Conservation (phyloP, 1,284 basidiomycete genomes). For the Agaricales sp. region DNA sequence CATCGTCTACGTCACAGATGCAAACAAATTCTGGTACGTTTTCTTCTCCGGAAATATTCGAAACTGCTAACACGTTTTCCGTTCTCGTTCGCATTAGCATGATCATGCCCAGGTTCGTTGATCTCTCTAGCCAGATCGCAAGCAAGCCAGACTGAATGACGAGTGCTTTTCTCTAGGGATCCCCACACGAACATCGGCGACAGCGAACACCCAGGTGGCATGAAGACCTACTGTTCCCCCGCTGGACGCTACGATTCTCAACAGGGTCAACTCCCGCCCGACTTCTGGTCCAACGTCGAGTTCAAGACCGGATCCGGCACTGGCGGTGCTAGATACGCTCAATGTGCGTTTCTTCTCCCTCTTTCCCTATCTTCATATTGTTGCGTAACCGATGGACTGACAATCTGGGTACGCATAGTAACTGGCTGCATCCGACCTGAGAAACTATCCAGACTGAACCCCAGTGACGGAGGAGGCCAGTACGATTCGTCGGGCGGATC, state of each 20-base stretch:
- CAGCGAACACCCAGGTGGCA: neutral
- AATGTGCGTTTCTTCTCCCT: neutral
- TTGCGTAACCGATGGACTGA: neutral
- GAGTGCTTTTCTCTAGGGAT: too few relatives aligned
- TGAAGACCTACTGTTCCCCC: constrained; percentile 1
- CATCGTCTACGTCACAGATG: neutral
- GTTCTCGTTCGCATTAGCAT: neutral
- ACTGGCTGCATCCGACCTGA: constrained; percentile 2
- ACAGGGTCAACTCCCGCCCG: neutral
- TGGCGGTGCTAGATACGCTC: neutral
- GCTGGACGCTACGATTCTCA: neutral
- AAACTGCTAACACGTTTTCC: too few relatives aligned
- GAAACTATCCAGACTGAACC: neutral
- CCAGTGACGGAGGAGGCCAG: neutral
- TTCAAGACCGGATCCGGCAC: neutral
- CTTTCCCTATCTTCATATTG: too few relatives aligned
- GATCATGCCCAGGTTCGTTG: neutral
- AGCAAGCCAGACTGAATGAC: too few relatives aligned
- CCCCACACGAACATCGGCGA: neutral
- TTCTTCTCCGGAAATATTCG: too few relatives aligned
- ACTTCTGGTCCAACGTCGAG: neutral
- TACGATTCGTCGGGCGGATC: neutral
- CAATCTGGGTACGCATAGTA: neutral
- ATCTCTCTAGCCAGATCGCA: too few relatives aligned
- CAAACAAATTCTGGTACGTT: neutral